phyloP scores from a whole-genome alignment of 2,329 filamentous ascomycete genomes.

The Aspergillus udagawae region DNA sequence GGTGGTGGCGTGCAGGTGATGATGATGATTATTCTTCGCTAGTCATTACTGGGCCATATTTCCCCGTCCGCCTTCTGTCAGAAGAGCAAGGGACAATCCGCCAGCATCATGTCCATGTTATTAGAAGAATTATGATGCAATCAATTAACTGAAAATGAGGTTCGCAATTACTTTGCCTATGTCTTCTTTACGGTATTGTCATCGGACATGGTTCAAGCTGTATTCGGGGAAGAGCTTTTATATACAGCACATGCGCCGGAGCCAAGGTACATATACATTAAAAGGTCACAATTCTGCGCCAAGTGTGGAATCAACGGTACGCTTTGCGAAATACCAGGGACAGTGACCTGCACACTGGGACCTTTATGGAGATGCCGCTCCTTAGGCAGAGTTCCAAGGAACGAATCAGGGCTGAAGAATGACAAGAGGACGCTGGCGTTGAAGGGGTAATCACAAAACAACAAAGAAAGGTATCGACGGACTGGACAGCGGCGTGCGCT shows the following conservation, averaged over 20 bases:
- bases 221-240: slow-evolving; percentile 24
- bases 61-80: neutral
- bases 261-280: slow-evolving; percentile 29
- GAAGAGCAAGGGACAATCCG: neutral
- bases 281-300: slow-evolving; percentile 17
- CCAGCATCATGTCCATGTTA: neutral
- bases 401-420: slow-evolving; percentile 18
- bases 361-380: slow-evolving; percentile 18
- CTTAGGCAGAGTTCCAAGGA: slow-evolving; percentile 19
- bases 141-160: neutral
- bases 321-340: slow-evolving; percentile 17
- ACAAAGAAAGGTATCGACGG: slow-evolving; percentile 12
- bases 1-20: neutral
- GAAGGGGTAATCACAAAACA: slow-evolving; percentile 11
- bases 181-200: neutral
- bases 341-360: slow-evolving; percentile 17
- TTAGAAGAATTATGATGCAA: neutral
- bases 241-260: slow-evolving; percentile 28
- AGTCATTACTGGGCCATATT: neutral
- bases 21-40: neutral
- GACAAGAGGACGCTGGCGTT: slow-evolving; percentile 11
- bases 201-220: slow-evolving; percentile 14
- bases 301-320: slow-evolving; percentile 14
- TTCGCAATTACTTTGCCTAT: slow-evolving; percentile 1
- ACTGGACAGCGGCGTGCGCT: neutral